Conservation (phyloP, 2,329 filamentous ascomycete species). For the Penicillium brasilianum region DNA sequence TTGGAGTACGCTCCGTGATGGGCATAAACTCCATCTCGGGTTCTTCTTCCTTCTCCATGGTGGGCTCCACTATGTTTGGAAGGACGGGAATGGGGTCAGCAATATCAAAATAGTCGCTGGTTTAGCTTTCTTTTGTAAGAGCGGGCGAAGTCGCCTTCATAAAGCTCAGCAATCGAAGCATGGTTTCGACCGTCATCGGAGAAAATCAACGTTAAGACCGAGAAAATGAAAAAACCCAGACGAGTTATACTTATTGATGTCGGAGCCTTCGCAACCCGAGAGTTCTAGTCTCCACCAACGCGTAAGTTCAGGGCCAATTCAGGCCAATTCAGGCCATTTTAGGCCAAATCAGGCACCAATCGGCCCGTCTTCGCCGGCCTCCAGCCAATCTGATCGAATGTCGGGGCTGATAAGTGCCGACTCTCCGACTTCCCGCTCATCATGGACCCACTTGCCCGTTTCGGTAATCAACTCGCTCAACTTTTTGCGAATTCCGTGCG, state of each 20-base stretch:
- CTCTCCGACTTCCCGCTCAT: background rate
- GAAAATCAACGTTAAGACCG: background rate
- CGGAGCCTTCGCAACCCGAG: constrained; percentile 3
- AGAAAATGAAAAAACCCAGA: background rate
- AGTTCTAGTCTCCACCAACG: background rate
- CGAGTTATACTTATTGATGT: background rate
- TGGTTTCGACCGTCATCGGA: background rate
- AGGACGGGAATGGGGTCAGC: too few relatives aligned
- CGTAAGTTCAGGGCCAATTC: background rate
- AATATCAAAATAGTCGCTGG: background rate
- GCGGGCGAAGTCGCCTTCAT: background rate
- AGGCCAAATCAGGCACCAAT: background rate
- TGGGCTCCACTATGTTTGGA: background rate
- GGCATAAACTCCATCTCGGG: constrained; percentile 23
- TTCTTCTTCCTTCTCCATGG: constrained; percentile 20
- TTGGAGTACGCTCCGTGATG: constrained; percentile 20
- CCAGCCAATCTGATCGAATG: background rate
- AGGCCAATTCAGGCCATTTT: background rate
- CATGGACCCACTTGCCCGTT: background rate
- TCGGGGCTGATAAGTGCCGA: background rate
- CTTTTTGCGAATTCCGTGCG: background rate
- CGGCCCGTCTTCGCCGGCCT: background rate
- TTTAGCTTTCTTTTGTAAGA: background rate
- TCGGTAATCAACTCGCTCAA: background rate
- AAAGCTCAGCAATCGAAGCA: background rate